These are phyloP conservation scores for Trichoderma asperelloides DNA, from an alignment of 495 filamentous ascomycete species.

Conservation along the genomic window DNA sequence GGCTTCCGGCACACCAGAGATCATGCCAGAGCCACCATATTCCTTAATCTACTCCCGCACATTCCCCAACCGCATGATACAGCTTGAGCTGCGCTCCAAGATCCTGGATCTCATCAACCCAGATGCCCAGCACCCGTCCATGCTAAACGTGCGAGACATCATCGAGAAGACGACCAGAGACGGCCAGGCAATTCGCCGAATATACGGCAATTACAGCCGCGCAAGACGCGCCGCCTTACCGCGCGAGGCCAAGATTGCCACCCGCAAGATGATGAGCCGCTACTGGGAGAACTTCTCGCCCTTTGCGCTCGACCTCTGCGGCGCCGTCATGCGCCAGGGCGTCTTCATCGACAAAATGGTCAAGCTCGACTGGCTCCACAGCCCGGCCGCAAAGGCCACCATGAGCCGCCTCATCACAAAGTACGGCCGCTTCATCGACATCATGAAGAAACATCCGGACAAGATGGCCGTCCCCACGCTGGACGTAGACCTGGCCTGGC, in stretches of 20 bases:
- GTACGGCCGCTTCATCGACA: slow-evolving; percentile 58
- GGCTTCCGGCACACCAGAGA: slow-evolving; percentile 26
- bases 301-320: slow-evolving; percentile 66
- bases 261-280: slow-evolving; percentile 66
- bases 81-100: slow-evolving; percentile 26
- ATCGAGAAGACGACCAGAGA: slow-evolving; percentile 35
- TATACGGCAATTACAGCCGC: slow-evolving; percentile 17
- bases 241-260: slow-evolving; percentile 33
- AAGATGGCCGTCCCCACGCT: slow-evolving; percentile 68
- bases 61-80: slow-evolving; percentile 55
- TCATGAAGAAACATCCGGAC: slow-evolving; percentile 48
- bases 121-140: slow-evolving; percentile 16
- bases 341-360: slow-evolving; percentile 79
- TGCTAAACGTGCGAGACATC: slow-evolving; percentile 32
- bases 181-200: slow-evolving; percentile 16
- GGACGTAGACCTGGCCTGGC: slow-evolving; percentile 84
- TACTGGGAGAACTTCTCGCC: slow-evolving; percentile 70
- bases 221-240: slow-evolving; percentile 15
- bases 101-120: slow-evolving; percentile 27
- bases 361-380: slow-evolving; percentile 68
- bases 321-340: slow-evolving; percentile 73
- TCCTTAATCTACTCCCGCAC: slow-evolving; percentile 21
- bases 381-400: slow-evolving; percentile 51
- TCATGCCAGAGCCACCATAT: not conserved
- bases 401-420: slow-evolving; percentile 60